Conservation (phyloP, 2,329 filamentous ascomycete species). For the Pseudohalonectria lignicola region DNA sequence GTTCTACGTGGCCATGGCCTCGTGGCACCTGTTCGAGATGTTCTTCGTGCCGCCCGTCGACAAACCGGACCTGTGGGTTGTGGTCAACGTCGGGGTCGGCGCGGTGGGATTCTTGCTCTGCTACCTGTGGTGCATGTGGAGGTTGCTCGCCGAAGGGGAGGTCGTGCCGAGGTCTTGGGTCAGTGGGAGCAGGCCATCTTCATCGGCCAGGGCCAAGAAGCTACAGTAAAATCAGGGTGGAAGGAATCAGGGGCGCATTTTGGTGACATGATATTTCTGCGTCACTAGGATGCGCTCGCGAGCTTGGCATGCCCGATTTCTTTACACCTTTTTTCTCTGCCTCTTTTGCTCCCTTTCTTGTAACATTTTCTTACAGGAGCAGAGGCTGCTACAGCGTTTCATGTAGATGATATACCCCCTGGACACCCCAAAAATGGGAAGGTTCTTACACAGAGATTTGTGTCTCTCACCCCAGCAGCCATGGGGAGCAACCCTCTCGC, state of each 20-base stretch:
- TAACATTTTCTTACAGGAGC: too few relatives aligned
- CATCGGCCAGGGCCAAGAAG: slow-evolving; percentile 21
- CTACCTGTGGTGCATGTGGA: slow-evolving; percentile 85
- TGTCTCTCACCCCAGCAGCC: too few relatives aligned
- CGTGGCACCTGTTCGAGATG: slow-evolving; percentile 70
- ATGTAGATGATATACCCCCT: too few relatives aligned
- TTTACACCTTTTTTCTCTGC: background rate
- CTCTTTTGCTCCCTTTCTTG: background rate
- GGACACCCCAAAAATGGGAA: too few relatives aligned
- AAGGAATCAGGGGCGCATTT: too few relatives aligned
- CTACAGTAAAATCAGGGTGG: slow-evolving; percentile 19
- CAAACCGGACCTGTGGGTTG: slow-evolving; percentile 92
- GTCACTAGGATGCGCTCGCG: background rate
- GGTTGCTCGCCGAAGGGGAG: slow-evolving; percentile 49
- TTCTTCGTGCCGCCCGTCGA: slow-evolving; percentile 54
- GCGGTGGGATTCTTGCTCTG: slow-evolving; percentile 76
- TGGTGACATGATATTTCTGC: too few relatives aligned
- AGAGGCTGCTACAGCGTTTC: too few relatives aligned
- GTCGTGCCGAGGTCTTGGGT: slow-evolving; percentile 23
- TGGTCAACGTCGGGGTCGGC: slow-evolving; percentile 79
- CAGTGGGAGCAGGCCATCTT: slow-evolving; percentile 8
- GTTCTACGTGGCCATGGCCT: slow-evolving; percentile 69
- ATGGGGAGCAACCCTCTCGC: too few relatives aligned
- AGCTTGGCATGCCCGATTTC: background rate
- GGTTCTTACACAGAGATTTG: too few relatives aligned